Base-by-base conservation (phyloP, 768 basidiomycete species). In the Mycena venus region DNA sequence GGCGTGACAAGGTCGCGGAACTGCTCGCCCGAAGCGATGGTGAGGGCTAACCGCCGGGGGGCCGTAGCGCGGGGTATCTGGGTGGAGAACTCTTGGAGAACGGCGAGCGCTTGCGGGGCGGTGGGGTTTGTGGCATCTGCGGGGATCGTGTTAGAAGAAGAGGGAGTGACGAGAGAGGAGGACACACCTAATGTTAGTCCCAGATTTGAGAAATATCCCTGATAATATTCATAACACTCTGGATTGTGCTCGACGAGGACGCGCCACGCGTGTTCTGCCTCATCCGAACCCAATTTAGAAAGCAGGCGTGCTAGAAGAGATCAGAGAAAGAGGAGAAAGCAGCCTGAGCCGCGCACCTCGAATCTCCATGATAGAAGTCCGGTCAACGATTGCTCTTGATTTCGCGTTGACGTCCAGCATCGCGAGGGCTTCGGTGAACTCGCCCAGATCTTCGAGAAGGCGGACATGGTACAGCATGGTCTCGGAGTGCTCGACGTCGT, bases 401-500 rank as follows among this genome's bases (percentile, higher is more conserved):
- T 93, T 93, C 29, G 91, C 88, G 75, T 89, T 91, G 14, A 83
- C 77, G 75, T 96, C 94, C 19, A 96, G 88, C 40, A 94, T 79
- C 5, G 85, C 75, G 29, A 95, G 85, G 0, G 93, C 94, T 61
- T 90, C 89, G 1, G 86, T 81, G 53, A 88, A 85, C 66, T 94
- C 89, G 49, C 90, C 94, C 29, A 93, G 80, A 29, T 96, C 94
- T 79, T 96, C 94, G 25, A 97, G 85, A 2, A 96, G 79, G 31
- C 85, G 86, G 51, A 96, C 82, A 79, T 96, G 92, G 81, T 95
- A 97, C 6, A 97, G 86, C 36, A 96, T 80, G 1, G 94, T 86
- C 84, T 98, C 96, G 1, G 94, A 95, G 75, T 94, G 93, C 75
- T 98, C 96, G 65, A 92, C 87, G 80, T 98, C 96, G 77, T 93